These are phyloP conservation scores for Diplotaxis tenuifolia DNA, from an alignment of 345 rosid genomes.

Conservation along the genomic window DNA sequence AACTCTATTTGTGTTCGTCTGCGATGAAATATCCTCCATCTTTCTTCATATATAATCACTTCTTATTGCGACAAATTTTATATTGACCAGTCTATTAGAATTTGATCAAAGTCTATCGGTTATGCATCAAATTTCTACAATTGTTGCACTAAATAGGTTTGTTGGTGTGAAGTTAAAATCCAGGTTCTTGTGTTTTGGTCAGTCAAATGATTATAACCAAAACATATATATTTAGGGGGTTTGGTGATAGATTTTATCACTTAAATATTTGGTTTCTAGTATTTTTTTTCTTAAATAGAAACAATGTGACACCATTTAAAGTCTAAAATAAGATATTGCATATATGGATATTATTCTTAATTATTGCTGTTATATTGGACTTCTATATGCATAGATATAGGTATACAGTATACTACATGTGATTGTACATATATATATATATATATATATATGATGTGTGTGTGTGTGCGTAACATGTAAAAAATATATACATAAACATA, in stretches of 20 bases:
- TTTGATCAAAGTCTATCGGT: conserved; percentile 3
- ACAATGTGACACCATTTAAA: conserved; percentile 14
- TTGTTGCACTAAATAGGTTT: conserved; percentile 7
- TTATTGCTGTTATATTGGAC: conserved; percentile 1
- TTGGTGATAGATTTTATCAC: conserved; percentile 4
- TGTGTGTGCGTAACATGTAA: conserved; percentile 11
- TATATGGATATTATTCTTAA: conserved; percentile 2
- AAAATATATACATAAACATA: neutral
- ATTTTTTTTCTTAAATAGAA: conserved; percentile 4
- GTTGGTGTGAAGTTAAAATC: conserved; percentile 8
- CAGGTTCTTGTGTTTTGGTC: conserved; percentile 26
- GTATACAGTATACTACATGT: neutral
- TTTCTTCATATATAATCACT: conserved; percentile 29
- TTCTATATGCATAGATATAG: neutral
- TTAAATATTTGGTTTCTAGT: conserved; percentile 13
- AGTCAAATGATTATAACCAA: conserved; percentile 29
- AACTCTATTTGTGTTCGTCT: conserved; percentile 36
- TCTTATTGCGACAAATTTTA: neutral
- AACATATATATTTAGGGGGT: neutral
- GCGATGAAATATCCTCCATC: conserved; percentile 22
- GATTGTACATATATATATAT: conserved; percentile 2
- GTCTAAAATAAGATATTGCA: neutral
- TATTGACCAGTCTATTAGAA: neutral
- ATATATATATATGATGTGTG: no score
- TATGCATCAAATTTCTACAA: neutral